Base-by-base conservation (phyloP, 192 early-diverging fungal species). In the Coemansia asiatica region DNA sequence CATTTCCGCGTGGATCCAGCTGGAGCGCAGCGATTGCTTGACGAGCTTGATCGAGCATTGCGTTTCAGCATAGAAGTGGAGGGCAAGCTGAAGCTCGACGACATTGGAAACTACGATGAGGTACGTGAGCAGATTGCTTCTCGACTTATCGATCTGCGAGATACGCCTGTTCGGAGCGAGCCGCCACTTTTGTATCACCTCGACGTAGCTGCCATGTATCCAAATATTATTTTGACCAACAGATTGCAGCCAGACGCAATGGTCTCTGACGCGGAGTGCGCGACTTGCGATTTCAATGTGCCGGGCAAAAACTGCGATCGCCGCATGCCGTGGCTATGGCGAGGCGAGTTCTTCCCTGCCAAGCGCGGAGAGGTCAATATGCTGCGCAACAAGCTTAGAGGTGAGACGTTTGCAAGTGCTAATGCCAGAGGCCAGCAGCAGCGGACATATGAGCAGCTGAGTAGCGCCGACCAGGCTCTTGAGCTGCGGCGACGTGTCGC, bases 131-230 rank as follows among this genome's bases (percentile, higher is more conserved):
- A 83, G 38, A 96, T 97, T 46, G 74, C 90, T 6, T 62, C 54
- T 5, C 69, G 85, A 9, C 80, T 99, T 9, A 75, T 76, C 56
- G 85, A 88, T 13, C 74, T 99, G n/a, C 84, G 90, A n/a, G 92
- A 96, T 56, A 71, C 70, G 18, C 95, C 95, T 9, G 87, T 87
- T 40, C 88, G 92, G 1, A 73, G 73, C 31, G 93, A 94, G 59
- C 78, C 85, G 27, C 97, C 97, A 1, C 81, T 91, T 2, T 92
- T 99, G 51, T 99, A 99, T 75, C 97, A 99, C 65, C 88, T 99
- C 84, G 97, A 99, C 79, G 97, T 99, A n/a, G 97, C 94, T 0
- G 97, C 97, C 23, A 99, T 99, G 97, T 96, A 96, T 62, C 97
- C 97, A 18, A 99, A 99, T 69, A 99, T 99, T 63, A 99, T 99